Conservation (phyloP, 2,329 filamentous ascomycete species). For the Hysterium pulicare region DNA sequence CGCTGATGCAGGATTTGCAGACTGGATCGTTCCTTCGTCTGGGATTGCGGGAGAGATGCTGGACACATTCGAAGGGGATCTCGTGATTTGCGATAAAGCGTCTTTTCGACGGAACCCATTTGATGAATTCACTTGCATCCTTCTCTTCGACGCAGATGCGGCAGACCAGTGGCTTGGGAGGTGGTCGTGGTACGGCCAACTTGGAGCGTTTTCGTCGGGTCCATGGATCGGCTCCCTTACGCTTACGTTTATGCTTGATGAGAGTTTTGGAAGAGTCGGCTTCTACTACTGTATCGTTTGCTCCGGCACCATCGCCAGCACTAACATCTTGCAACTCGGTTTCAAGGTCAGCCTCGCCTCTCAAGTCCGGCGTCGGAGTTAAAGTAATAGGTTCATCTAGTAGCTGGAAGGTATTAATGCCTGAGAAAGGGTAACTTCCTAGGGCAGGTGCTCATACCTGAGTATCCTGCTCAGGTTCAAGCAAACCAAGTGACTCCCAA, state of each 20-base stretch:
- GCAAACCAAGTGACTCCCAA: not conserved
- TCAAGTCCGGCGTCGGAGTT: too few species aligned
- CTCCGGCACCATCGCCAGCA: not conserved
- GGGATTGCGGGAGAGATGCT: not conserved
- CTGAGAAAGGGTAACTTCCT: not conserved
- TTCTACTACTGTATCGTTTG: not conserved
- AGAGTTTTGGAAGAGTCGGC: not conserved
- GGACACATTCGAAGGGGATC: not conserved
- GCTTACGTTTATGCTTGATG: constrained; percentile 1
- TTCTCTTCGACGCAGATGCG: constrained; percentile 5
- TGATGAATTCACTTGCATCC: not conserved
- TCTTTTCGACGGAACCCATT: not conserved
- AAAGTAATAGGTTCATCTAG: too few species aligned
- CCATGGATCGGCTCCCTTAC: not conserved
- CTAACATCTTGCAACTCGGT: too few species aligned
- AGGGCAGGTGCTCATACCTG: not conserved
- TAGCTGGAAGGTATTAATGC: too few species aligned
- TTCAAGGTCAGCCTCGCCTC: too few species aligned
- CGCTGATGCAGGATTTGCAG: constrained; percentile 4
- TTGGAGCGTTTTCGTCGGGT: not conserved
- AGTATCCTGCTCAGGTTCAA: not conserved
- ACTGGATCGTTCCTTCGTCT: not conserved
- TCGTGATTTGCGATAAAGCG: not conserved
- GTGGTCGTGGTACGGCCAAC: not conserved
- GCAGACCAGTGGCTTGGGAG: not conserved